Evolutionary conservation across 768 basidiomycete genomes (phyloP).

Genomic region (Xerocomellus dryophilus): DNA sequence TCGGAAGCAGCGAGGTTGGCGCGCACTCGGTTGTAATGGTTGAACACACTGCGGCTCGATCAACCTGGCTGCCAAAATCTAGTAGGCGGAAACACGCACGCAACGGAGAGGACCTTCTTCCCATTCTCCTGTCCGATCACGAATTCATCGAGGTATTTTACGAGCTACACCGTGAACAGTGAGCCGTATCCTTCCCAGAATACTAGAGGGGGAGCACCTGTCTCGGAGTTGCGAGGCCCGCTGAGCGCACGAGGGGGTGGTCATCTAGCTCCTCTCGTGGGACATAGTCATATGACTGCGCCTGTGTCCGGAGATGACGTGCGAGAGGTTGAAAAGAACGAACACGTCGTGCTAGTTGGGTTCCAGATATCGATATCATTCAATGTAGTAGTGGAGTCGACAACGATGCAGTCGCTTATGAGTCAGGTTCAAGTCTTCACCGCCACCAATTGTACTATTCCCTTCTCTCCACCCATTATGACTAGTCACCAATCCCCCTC

Average conservation of each 20-base stretch:
- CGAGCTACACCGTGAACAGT: constrained; percentile 49
- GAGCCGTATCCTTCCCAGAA: constrained; percentile 2
- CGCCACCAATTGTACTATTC: neutral
- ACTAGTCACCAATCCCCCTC: constrained; percentile 49
- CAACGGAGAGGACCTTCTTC: constrained; percentile 92
- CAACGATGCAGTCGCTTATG: neutral
- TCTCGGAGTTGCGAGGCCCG: constrained; percentile 57
- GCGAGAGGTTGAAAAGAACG: constrained; percentile 28
- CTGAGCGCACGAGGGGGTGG: constrained; percentile 36
- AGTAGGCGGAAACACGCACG: constrained; percentile 52
- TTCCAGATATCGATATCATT: constrained; percentile 23
- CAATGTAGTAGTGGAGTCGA: no score
- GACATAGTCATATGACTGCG: constrained; percentile 44
- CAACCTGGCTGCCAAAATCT: constrained; percentile 1
- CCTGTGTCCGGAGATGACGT: constrained; percentile 54
- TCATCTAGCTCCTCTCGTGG: constrained; percentile 33
- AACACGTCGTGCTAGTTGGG: constrained; percentile 23
- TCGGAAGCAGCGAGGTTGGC: constrained; percentile 59
- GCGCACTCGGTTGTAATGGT: constrained; percentile 88
- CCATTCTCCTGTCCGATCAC: constrained; percentile 90
- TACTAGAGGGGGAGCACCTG: constrained; percentile 36
- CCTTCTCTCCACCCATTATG: constrained; percentile 33
- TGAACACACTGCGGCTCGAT: constrained; percentile 66
- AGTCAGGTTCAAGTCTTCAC: neutral
- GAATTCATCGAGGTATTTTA: constrained; percentile 82